These are phyloP conservation scores for Nicotiana tabacum DNA, from an alignment of 257 asterid species.

Conservation along the genomic window DNA sequence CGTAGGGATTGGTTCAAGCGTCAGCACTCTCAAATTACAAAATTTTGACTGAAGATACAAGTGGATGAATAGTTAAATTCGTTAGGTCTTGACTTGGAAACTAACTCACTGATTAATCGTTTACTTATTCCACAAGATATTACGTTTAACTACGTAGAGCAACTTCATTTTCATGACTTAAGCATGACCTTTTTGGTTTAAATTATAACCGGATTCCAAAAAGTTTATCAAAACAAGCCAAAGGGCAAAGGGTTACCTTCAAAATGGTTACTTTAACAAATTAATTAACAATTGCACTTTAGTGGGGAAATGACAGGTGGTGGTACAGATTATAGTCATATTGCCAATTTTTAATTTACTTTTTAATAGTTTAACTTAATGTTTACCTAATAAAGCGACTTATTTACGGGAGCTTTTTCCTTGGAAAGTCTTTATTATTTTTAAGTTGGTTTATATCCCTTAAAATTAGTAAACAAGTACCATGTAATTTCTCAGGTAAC, in stretches of 20 bases:
- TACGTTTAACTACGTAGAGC: background rate
- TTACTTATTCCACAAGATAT: background rate
- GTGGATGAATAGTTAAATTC: background rate
- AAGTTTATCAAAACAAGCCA: background rate
- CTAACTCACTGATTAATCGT: background rate
- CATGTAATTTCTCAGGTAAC: background rate
- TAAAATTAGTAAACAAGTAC: background rate
- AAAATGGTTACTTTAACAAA: background rate
- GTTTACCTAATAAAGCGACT: background rate
- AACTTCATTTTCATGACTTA: constrained; percentile 1
- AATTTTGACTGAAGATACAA: background rate
- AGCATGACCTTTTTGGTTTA: background rate
- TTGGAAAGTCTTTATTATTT: background rate
- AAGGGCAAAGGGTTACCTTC: background rate
- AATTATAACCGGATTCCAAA: background rate
- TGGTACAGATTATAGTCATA: background rate
- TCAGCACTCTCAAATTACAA: background rate
- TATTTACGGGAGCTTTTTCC: background rate
- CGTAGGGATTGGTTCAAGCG: background rate
- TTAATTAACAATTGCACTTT: background rate
- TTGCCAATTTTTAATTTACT: background rate
- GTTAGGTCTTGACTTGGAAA: constrained; percentile 5
- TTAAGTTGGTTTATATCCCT: background rate
- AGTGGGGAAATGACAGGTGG: background rate
- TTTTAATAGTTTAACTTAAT: background rate